Base-by-base conservation (phyloP, 2,329 filamentous ascomycete species). In the Aspergillus luchuensis region DNA sequence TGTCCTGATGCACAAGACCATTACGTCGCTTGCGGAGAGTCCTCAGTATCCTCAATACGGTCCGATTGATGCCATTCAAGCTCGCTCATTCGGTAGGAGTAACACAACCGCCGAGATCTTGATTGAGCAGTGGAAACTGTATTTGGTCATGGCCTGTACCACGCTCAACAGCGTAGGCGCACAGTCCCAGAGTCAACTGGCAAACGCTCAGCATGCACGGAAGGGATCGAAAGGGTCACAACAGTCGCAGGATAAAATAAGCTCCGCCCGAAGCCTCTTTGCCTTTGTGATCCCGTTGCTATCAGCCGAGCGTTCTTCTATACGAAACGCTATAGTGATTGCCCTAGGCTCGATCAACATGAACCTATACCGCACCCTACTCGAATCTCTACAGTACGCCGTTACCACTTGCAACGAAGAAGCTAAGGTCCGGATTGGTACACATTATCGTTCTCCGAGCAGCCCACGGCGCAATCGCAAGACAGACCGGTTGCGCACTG, bases 91-190 rank as follows among this genome's bases (percentile, higher is more conserved):
- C 70, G 80, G 61, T 71, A 80, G 66, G 82, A 87, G 71, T 84
- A 61, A 87, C 85, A 60, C 89, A 0, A 90, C 92, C 17, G 91
- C 93, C 0, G 92, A 96, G 69, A 87, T 96, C 21, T 83, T 97
- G 59, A 87, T 99, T 60, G 96, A 98, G 76, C 95, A 99, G 74
- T 99, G 94, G 94, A 98, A 97, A 76, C 81, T 98, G 2, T 98
- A 98, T 74, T 83, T 99, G 25, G 93, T 97, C 58, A 97, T 99
- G 79, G 95, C 94, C 8, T 99, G 96, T 77, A 97, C 94, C 8
- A 98, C 95, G 0, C 82, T 99, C 59, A 93, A 91, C 39, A 95
- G 95, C 66, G 86, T 91, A 8, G 92, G 92, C 8, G 87, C 82
- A 19, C 82, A 86, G 58, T 82, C 81, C 36, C 81, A 85, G 62